phyloP scores from a whole-genome alignment of 139 green algal genomes.

The Volvox reticuliferus region DNA sequence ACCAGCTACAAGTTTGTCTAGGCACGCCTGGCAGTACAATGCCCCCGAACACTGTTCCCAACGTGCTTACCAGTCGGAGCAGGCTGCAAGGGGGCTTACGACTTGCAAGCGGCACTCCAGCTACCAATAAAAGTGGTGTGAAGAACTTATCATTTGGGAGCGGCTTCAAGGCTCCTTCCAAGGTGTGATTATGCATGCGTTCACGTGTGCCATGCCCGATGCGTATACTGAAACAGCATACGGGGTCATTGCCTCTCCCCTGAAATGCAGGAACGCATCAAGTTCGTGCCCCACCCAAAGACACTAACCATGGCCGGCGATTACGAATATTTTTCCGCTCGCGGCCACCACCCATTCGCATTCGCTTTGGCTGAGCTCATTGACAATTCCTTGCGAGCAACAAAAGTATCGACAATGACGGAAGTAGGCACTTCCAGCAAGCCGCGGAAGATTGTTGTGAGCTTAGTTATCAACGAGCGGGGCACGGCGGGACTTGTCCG shows the following conservation, averaged over 20 bases:
- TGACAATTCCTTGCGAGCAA: constrained; percentile 85
- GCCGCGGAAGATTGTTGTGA: constrained; percentile 66
- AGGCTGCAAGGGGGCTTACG: not conserved
- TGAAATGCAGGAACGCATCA: constrained; percentile 71
- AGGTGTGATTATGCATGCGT: not conserved
- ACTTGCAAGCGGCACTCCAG: not conserved
- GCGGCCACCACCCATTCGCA: constrained; percentile 80
- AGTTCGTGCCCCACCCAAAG: constrained; percentile 86
- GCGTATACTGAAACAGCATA: too few relatives aligned
- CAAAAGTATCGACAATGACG: constrained; percentile 43
- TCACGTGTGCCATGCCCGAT: not conserved
- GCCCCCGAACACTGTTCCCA: not conserved
- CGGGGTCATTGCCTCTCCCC: not conserved
- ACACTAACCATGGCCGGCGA: constrained; percentile 88
- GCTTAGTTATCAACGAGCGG: constrained; percentile 60
- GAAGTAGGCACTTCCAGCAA: not conserved
- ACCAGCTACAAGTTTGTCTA: not conserved
- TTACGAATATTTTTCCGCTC: constrained; percentile 88
- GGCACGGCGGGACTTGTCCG: constrained; percentile 28
- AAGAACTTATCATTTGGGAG: not conserved
- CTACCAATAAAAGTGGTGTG: not conserved
- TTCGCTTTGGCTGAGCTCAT: constrained; percentile 88
- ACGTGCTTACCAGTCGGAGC: not conserved
- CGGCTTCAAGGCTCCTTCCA: constrained; percentile 6
- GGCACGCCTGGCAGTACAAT: not conserved